Evolutionary conservation across 2,329 filamentous ascomycete species (phyloP), one percentile per base, ranked within the genome.

Genomic region (Lasiodiplodia gonubiensis): DNA sequence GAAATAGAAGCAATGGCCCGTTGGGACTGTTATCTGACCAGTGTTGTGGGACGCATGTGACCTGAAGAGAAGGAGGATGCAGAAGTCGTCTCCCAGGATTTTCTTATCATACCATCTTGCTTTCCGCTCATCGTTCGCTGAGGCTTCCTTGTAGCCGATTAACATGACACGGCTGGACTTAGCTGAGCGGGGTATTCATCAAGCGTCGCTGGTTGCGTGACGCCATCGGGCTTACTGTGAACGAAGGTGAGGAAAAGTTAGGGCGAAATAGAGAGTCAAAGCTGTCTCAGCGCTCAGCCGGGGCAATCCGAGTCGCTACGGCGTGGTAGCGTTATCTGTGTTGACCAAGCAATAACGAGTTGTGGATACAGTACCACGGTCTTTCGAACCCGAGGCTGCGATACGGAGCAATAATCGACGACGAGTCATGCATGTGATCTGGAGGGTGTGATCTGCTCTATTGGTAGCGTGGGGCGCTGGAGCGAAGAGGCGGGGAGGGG

Each of bases 381-480:
- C 3, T 18, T 7, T 16, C 39, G 39, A 46, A 21, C 18, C 42
- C 18, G 37, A 39, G 37, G 12, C 37, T 39, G 10, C 18, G 42
- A 46, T 46, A 46, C 18, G 16, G 42, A 46, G 42, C 42, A 11
- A 33, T 8, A 33, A 33, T 33, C 30, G 30, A 33, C 7, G 30
- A 8, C 30, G 30, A 33, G 54, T 33, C 6, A 27, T 39, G 42
- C 42, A 51, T 51, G 57, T 61, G 57, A 61, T 61, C 10, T 49
- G 16, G 16, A 42, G 16, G 39, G 39, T 49, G 27, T 42, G 54
- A 35, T 7, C 54, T n/a, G n/a, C 10, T n/a, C 37, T 23, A 49
- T 35, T 61, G 57, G 57, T 7, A 61, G 57, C 57, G 57, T 61
- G 57, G 57, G 57, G 48, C 49, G 57, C 3, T n/a, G 18, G n/a